Evolutionary conservation across 129 eudicot species (phyloP), one percentile per base, ranked within the genome.

Genomic region (Calendula officinalis): DNA sequence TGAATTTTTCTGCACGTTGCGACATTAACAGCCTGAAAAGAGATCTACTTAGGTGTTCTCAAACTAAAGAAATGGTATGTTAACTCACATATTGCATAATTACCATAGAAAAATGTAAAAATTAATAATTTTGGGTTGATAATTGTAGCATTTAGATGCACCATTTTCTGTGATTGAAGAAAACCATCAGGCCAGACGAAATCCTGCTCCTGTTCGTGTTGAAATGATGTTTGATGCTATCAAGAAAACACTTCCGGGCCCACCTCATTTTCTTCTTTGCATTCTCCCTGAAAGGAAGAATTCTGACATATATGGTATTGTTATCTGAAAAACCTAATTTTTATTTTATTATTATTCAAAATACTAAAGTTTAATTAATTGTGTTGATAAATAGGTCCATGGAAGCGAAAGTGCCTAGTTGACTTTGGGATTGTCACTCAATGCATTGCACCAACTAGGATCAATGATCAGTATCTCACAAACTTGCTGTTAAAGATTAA

Each of bases 1-100:
- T 83, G 33, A 90, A 90, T 81, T 90, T 90, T 61, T 90, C 97
- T 36, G 87, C 97, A n/a, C 80, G 88, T 4, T 81, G 95, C 43
- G 88, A 90, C 59, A 41, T 53, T 1, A 71, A 68, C 9, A 27
- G 46, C 32, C 77, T 86, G 3, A 12, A 56, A 8, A 48, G 69
- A n/a, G 88, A 83, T 65, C 66, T 90, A 15, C 70, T 51, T 3
- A 79, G 73, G 63, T 61, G 80, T 41, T 81, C 81, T n/a, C 69
- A 74, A 12, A 71, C 77, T 13, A 90, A 86, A 47, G 97, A 95
- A 64, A 72, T 90, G 57, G 97, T 90, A 57, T 27, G 83, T 67
- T 37, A 2, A 12, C 32, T 36, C 13, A 27, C 6, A 2, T 2
- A 14, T 8, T 36, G 45, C 43, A 6, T 40, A 30, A 7, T 6